These are phyloP conservation scores for Penicillium paradoxum DNA, from an alignment of 495 filamentous ascomycete genomes.

Conservation along the genomic window DNA sequence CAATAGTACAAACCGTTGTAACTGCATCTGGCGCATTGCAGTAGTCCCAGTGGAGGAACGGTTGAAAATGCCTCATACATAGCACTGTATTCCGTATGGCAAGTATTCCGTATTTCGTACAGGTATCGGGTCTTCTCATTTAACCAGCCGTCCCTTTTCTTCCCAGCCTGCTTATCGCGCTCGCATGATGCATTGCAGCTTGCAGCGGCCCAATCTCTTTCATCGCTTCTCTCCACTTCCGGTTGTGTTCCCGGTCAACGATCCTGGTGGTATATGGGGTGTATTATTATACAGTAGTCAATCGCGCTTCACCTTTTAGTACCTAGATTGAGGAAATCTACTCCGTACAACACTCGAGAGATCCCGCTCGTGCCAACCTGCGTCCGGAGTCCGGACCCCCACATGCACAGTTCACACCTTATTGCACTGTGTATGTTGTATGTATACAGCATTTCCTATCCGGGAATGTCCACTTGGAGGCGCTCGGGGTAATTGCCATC, in stretches of 20 bases:
- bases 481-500: neutral
- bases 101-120: neutral
- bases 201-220: conserved; percentile 4
- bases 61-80: conserved; percentile 9
- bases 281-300: neutral
- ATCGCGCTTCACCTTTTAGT: neutral
- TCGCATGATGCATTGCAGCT: conserved; percentile 2
- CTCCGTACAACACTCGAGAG: neutral
- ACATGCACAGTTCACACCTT: conserved; percentile 32
- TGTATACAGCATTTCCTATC: neutral
- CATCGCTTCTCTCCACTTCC: conserved; percentile 20
- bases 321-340: too few species aligned
- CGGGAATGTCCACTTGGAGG: too few species aligned
- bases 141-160: neutral
- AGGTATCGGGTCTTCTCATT: neutral
- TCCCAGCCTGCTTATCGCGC: neutral
- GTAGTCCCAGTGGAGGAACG: neutral
- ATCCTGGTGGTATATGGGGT: neutral
- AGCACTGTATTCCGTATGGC: neutral
- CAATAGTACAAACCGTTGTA: neutral
- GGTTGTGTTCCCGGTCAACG: conserved; percentile 25
- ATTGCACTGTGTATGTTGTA: conserved; percentile 8
- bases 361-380: conserved; percentile 9
- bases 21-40: conserved; percentile 8
- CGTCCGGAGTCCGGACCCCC: conserved; percentile 7